Evolutionary conservation across 2,329 filamentous ascomycete species (phyloP), one percentile per base, ranked within the genome.

Genomic region (Trichoderma harzianum): DNA sequence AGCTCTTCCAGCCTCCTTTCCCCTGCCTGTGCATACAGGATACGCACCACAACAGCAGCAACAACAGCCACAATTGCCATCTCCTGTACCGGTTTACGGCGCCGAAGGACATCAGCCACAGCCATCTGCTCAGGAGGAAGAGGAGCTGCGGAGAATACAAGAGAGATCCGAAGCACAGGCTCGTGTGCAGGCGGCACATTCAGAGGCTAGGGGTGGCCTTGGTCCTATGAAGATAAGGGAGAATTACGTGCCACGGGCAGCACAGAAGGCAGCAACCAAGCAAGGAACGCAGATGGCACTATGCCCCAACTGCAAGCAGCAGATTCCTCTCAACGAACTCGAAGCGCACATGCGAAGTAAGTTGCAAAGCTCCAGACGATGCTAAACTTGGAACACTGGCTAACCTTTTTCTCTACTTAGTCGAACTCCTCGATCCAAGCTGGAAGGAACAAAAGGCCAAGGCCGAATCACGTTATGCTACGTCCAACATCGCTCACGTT

Each of bases 381-480:
- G 4, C 28, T 21, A 5, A 30, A 4, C 7, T 24, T 47, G 14
- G 24, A n/a, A 61, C 28, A 18, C 3, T 24, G 11, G 57, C 66
- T 69, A 53, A 69, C 39, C 14, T 60, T 47, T 32, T 12, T 32
- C 26, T 11, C 51, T 83, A 55, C 39, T 83, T 55, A 92, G 92
- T 98, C 79, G 95, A 98, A 82, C 87, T 98, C 61, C 88, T 98
- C 72, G 95, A 98, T 79, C 95, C 95, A 0, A 89, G 92, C 72
- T 98, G 95, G 95, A 97, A 97, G 80, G 95, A 98, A 79, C 95
- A 98, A 80, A 94, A 94, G 76, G 92, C 93, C 72, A 97, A 97
- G 80, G 90, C 93, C 18, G 94, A 97, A 60, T 90, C 92, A 14
- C 91, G 95, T 74, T 93, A 92, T 74, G 89, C 93, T 1, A 95